Evolutionary conservation across 495 filamentous ascomycete genomes (phyloP).

Genomic region (Aspergillus sclerotioniger): DNA sequence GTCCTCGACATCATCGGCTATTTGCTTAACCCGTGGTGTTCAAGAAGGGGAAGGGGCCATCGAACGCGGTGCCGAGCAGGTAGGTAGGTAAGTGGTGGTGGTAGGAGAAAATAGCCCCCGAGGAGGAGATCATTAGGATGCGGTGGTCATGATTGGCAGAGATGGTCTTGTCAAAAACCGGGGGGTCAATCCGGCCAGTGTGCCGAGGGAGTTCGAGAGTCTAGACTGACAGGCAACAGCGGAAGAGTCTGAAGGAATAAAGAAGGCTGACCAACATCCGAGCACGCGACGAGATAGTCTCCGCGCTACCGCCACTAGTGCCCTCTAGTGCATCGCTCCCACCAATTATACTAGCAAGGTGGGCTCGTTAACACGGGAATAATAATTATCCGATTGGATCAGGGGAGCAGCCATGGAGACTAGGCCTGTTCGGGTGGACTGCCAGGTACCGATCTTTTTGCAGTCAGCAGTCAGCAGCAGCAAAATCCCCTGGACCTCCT

Average conservation of each 20-base stretch:
- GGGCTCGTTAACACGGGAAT: not conserved
- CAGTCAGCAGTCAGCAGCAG: too few relatives aligned
- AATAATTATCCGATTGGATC: not conserved
- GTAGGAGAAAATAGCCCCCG: too few relatives aligned
- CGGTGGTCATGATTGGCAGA: not conserved
- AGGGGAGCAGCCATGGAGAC: not conserved
- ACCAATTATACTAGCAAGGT: not conserved
- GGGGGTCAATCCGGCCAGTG: not conserved
- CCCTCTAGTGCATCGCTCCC: not conserved
- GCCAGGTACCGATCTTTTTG: too few relatives aligned
- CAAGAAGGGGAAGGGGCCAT: too few relatives aligned
- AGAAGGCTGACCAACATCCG: not conserved
- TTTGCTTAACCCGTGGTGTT: too few relatives aligned
- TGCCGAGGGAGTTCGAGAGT: not conserved
- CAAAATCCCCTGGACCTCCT: too few relatives aligned
- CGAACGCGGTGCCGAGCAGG: too few relatives aligned
- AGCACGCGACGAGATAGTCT: too few relatives aligned
- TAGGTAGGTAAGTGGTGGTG: too few relatives aligned
- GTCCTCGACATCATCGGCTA: too few relatives aligned
- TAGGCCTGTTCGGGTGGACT: not conserved
- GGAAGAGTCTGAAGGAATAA: not conserved
- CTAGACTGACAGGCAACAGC: not conserved
- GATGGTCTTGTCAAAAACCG: not conserved
- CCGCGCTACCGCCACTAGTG: not conserved
- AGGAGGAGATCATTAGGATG: too few relatives aligned